These are phyloP conservation scores for Ophiostoma angusticollis DNA, from an alignment of 2,329 filamentous ascomycete species.

Conservation along the genomic window DNA sequence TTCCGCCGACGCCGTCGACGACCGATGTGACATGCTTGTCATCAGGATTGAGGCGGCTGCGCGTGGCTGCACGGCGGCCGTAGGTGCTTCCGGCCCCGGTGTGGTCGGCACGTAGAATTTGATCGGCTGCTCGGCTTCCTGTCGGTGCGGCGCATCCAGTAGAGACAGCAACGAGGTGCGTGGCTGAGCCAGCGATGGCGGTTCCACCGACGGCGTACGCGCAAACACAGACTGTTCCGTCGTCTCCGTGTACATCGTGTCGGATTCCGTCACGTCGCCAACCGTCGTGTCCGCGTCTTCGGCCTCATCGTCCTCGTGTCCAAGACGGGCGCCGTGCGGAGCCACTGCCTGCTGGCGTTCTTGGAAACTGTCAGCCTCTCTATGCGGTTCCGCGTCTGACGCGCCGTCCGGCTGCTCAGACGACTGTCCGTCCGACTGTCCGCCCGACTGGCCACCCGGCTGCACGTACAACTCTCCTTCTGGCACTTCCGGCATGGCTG, in stretches of 20 bases:
- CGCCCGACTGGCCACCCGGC: too few relatives aligned
- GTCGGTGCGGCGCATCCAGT: slow-evolving; percentile 40
- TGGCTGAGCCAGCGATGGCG: slow-evolving; percentile 43
- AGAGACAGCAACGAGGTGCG: slow-evolving; percentile 49
- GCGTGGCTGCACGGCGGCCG: not conserved
- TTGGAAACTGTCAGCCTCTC: too few relatives aligned
- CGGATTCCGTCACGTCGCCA: slow-evolving; percentile 18
- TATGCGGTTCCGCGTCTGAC: too few relatives aligned
- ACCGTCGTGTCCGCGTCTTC: slow-evolving; percentile 22
- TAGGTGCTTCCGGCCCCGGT: not conserved
- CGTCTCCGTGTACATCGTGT: slow-evolving; percentile 3
- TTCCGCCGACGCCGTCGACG: not conserved
- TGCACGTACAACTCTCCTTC: slow-evolving; percentile 10
- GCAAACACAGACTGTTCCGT: slow-evolving; percentile 32
- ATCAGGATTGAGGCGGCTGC: slow-evolving; percentile 4
- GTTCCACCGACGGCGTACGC: slow-evolving; percentile 49
- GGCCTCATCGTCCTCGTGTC: slow-evolving; percentile 9
- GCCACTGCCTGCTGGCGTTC: not conserved
- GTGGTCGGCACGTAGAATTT: slow-evolving; percentile 29
- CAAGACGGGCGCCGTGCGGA: not conserved
- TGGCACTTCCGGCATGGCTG: slow-evolving; percentile 14
- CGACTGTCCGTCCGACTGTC: too few relatives aligned
- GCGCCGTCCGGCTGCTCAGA: too few relatives aligned
- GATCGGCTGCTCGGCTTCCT: slow-evolving; percentile 22
- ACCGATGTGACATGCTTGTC: slow-evolving; percentile 2